Percentiles rank a stretch among this genome's conserved stretches.
Conservation (phyloP, 2,329 filamentous ascomycete genomes). For the Fulvia fulva region DNA sequence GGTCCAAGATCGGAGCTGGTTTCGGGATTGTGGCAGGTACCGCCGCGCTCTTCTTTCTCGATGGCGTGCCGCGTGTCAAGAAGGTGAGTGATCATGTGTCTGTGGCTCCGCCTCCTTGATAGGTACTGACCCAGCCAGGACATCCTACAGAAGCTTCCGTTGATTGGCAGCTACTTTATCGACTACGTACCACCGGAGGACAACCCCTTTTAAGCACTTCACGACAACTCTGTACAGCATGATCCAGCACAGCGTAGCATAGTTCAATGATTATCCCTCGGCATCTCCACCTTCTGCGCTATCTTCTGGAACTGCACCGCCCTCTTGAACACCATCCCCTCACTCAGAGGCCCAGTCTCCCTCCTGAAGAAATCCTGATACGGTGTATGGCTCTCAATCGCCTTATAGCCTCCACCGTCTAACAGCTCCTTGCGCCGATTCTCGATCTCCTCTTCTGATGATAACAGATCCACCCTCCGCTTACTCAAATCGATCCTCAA, state of each 20-base stretch:
- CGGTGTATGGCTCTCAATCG: slow-evolving; percentile 28
- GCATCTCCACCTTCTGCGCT: slow-evolving; percentile 24
- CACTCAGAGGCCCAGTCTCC: slow-evolving; percentile 30
- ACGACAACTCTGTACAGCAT: not conserved
- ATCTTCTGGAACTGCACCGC: slow-evolving; percentile 28
- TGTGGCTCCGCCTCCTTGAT: no score
- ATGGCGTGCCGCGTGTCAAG: slow-evolving; percentile 48
- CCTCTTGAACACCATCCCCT: slow-evolving; percentile 30
- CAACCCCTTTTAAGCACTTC: slow-evolving; percentile 48
- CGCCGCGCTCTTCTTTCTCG: slow-evolving; percentile 61
- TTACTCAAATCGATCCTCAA: slow-evolving; percentile 50
- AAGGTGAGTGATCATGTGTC: not conserved
- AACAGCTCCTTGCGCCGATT: slow-evolving; percentile 35
- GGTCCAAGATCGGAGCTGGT: slow-evolving; percentile 39
- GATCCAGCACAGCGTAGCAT: not conserved
- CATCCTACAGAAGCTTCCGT: slow-evolving; percentile 52
- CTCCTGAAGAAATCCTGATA: slow-evolving; percentile 31
- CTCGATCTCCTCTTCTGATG: slow-evolving; percentile 42
- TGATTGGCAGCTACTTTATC: slow-evolving; percentile 54
- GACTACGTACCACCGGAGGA: slow-evolving; percentile 59
- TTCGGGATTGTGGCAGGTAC: slow-evolving; percentile 56
- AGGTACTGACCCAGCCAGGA: no score
- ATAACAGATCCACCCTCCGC: slow-evolving; percentile 48
- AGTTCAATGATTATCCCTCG: slow-evolving; percentile 29
- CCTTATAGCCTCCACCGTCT: slow-evolving; percentile 25